Conservation (phyloP, 106 monocot species). For the Dendrobium officinale region DNA sequence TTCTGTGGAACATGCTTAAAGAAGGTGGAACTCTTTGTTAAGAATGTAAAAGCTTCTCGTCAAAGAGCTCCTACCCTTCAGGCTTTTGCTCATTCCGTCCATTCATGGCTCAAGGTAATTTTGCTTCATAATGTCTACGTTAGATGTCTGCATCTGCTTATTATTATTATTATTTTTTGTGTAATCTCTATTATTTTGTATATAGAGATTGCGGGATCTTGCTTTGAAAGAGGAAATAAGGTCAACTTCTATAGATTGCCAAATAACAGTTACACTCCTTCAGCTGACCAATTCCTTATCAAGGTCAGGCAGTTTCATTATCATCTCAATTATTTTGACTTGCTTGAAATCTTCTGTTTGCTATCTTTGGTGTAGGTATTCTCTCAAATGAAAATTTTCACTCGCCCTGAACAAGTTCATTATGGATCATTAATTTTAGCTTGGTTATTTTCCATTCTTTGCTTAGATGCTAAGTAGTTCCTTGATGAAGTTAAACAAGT, state of each 20-base stretch:
- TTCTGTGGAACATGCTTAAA: conserved; percentile 70
- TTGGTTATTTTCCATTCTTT: too few species aligned
- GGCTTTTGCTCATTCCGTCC: conserved; percentile 70
- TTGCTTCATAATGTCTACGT: background rate
- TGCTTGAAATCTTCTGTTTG: background rate
- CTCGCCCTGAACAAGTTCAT: background rate
- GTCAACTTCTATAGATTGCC: conserved; percentile 13
- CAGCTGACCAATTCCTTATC: conserved; percentile 56
- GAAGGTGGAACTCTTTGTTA: conserved; percentile 62
- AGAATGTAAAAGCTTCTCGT: conserved; percentile 41
- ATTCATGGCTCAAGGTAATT: conserved; percentile 76
- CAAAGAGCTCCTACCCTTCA: conserved; percentile 48
- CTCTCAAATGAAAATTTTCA: background rate
- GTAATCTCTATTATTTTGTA: conserved; percentile 6
- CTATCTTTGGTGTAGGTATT: background rate
- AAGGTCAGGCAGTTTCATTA: conserved; percentile 36
- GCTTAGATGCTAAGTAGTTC: background rate
- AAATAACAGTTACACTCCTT: conserved; percentile 50
- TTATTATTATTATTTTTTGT: conserved; percentile 8
- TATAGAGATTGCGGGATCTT: conserved; percentile 54
- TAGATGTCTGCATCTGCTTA: background rate
- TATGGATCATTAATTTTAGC: background rate
- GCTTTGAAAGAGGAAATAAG: conserved; percentile 66
- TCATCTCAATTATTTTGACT: background rate
- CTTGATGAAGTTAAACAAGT: background rate